Evolutionary conservation across 75 land plant species (phyloP).

Genomic region (Sequoia sempervirens): DNA sequence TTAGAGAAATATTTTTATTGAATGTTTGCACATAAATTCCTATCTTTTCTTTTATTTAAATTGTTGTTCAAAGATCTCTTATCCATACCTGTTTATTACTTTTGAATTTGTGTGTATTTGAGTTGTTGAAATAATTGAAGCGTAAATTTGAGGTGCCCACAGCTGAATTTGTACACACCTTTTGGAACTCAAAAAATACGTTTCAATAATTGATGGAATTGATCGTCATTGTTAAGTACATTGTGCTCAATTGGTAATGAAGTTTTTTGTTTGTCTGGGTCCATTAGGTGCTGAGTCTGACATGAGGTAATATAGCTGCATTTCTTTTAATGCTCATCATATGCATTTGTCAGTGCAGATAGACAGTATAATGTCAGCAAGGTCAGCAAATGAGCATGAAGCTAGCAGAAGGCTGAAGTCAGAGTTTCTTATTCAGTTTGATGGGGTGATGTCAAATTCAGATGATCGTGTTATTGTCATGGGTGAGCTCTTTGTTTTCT

Average conservation of each 20-base stretch:
- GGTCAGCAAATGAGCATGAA: conserved; percentile 80
- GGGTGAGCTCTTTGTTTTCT: conserved; percentile 40
- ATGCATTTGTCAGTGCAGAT: conserved; percentile 46
- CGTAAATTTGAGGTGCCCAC: not conserved
- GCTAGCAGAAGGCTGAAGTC: conserved; percentile 97
- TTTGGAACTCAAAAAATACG: not conserved
- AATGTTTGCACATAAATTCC: too few species aligned
- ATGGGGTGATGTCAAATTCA: conserved; percentile 82
- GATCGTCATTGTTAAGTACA: not conserved
- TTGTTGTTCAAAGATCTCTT: too few species aligned
- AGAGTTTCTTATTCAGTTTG: conserved; percentile 94
- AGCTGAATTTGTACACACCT: not conserved
- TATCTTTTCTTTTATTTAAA: too few species aligned
- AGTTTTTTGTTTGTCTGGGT: not conserved
- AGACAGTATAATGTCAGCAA: conserved; percentile 93
- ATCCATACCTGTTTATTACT: too few species aligned
- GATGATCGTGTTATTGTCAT: conserved; percentile 86
- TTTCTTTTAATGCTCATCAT: conserved; percentile 3
- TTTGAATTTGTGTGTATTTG: too few species aligned
- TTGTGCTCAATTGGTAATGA: not conserved
- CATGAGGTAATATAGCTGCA: not conserved
- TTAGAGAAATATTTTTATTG: too few species aligned
- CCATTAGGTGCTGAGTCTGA: not conserved
- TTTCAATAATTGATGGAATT: not conserved
- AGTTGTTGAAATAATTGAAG: too few species aligned